Base-by-base conservation (phyloP, 345 rosid genomes). In the Toxicodendron radicans region DNA sequence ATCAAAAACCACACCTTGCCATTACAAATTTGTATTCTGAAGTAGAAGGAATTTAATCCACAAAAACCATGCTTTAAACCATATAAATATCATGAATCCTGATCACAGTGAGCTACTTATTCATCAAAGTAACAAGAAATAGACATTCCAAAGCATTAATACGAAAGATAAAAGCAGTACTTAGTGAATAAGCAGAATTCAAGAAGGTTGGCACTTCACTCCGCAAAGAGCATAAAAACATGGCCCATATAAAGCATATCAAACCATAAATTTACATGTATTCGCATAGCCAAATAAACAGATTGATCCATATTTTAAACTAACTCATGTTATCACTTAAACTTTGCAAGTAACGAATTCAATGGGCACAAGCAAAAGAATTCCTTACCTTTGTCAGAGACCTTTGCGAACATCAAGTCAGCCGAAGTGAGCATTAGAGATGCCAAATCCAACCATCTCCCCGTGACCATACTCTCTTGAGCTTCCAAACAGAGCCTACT, bases 381-480 rank as follows among this genome's bases (percentile, higher is more conserved):
- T 58, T 18, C 41, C 21, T 61, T 76, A 93, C 99, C 99, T 90
- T 93, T 96, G 73, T 93, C 99, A 11, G 98, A 87, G 52, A 93
- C 93, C 88, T 91, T 93, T 16, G 98, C 76, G 62, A 91, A 90
- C 30, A 93, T 81, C 86, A 96, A 69, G 66, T 93, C 97, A 30
- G 97, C 98, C 0, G 98, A 93, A 46, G 98, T 84, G 17, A 93
- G 92, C 91, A 96, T 93, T 64, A 96, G 83, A 0, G 92, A 83
- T 48, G 87, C 87, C 82, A 96, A 85, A 71, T 96, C 99, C 69
- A 89, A 72, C 98, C 95, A 89, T 78, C 95, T 88, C 5, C 80
- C 83, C 32, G 35, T 73, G 46, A 84, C 86, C 73, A 96, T 88
- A 13, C 81, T 86, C 58, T 88, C 94, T 74, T 88, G 90, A 8